Base-by-base conservation (phyloP, 2,329 filamentous ascomycete genomes). In the Penicillium sp. region DNA sequence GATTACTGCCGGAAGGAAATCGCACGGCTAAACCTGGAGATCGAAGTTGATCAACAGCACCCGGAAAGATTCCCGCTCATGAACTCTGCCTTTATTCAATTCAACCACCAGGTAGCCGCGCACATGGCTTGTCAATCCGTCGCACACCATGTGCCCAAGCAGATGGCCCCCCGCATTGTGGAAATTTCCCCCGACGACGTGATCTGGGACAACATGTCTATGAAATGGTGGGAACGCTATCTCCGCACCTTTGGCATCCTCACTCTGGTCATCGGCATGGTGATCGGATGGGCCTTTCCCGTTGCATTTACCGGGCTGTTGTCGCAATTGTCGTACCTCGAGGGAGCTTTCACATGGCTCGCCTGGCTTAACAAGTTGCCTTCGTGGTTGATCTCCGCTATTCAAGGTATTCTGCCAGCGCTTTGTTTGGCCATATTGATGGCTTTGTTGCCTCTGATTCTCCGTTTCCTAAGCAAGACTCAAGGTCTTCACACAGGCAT, bases 1-100 rank as follows among this genome's bases (percentile, higher is more conserved):
- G 92, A 96, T 71, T 90, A 93, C 81, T 96, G 92, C 67, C 90
- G 95, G 3, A 86, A 88, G 64, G 90, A 98, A 74, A 77, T 99
- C 31, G 93, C 95, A 17, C 86, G 91, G 14, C 81, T 98, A 17
- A 99, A 98, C 66, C 72, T 93, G 54, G 93, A 98, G 73, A 97
- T 99, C 55, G 93, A 97, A 67, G 81, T 89, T 47, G 95, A 98
- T 66, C 95, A 99, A 73, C 84, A 89, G 55, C 83, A 95, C 51
- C 89, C 90, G 0, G 93, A 97, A 66, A 87, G 89, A 4, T 98
- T 92, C 63, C 93, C 94, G 0, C 79, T 93, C 49, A 96, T 97
- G 92, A 96, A 91, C 70, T 96, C 94, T 0, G 95, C 95, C 0
- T 99, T 99, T 68, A 92, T 99, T 62, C 95, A 99, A 73, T 99